Conservation (phyloP, 352 stramenopile species). For the Phytopythium montanum region DNA sequence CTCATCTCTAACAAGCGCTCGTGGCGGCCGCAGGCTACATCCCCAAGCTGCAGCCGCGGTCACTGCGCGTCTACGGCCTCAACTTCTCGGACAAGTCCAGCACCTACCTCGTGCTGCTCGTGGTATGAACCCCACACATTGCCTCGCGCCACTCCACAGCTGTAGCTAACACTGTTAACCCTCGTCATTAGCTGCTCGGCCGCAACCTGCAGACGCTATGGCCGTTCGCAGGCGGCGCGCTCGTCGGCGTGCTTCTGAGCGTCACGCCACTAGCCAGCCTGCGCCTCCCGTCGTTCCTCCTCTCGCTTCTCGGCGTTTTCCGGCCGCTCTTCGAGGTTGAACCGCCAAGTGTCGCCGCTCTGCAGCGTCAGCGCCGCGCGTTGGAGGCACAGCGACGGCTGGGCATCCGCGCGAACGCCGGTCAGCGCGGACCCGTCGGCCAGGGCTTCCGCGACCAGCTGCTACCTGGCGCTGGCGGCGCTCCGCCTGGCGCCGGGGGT, state of each 20-base stretch:
- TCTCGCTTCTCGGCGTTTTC: conserved; percentile 61
- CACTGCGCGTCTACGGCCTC: conserved; percentile 54
- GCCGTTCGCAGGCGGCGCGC: conserved; percentile 53
- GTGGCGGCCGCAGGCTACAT: conserved; percentile 54
- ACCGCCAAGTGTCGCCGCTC: conserved; percentile 50
- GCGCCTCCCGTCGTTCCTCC: conserved; percentile 69
- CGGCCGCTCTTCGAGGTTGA: conserved; percentile 78
- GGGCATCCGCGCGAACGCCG: conserved; percentile 37
- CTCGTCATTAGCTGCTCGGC: conserved; percentile 48
- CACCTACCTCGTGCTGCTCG: conserved; percentile 64
- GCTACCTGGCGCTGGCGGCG: conserved; percentile 53
- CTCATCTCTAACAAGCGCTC: conserved; percentile 1
- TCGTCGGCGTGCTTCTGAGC: conserved; percentile 66
- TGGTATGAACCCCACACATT: conserved; percentile 47
- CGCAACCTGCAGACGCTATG: conserved; percentile 53
- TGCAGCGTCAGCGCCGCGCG: conserved; percentile 69
- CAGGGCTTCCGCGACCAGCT: conserved; percentile 84
- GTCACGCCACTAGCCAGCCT: conserved; percentile 66
- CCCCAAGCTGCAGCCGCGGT: conserved; percentile 64
- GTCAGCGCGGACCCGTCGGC: conserved; percentile 19
- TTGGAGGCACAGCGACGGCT: conserved; percentile 71
- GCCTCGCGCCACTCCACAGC: too few species aligned
- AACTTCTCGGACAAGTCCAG: conserved; percentile 84
- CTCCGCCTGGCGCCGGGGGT: conserved; percentile 14
- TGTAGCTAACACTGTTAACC: too few species aligned